Conservation (phyloP, 805 yeast genomes). For the Starmerella cellae region DNA sequence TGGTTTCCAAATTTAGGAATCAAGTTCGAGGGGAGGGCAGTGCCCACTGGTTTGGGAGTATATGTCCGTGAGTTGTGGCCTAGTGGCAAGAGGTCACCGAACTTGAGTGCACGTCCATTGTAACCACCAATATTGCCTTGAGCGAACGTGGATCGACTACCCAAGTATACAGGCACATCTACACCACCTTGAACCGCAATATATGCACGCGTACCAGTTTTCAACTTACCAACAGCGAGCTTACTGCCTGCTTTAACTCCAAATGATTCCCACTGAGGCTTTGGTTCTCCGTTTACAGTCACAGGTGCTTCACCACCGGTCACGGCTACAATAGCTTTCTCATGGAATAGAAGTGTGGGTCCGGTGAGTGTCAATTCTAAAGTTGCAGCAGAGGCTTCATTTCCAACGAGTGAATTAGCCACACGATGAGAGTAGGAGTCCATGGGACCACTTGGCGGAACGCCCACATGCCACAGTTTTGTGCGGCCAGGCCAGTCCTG, state of each 20-base stretch:
- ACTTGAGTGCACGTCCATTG: slow-evolving; percentile 81
- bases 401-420: slow-evolving; percentile 86
- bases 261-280: slow-evolving; percentile 62
- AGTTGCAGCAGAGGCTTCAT: slow-evolving; percentile 69
- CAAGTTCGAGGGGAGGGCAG: slow-evolving; percentile 39
- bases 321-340: slow-evolving; percentile 59
- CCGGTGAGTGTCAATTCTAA: slow-evolving; percentile 81
- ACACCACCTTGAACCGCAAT: slow-evolving; percentile 85
- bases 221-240: slow-evolving; percentile 66
- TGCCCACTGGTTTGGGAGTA: slow-evolving; percentile 26
- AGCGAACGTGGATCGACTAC: slow-evolving; percentile 94
- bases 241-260: slow-evolving; percentile 59
- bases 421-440: slow-evolving; percentile 79
- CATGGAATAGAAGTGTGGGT: slow-evolving; percentile 75
- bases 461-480: slow-evolving; percentile 82
- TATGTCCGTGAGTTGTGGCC: slow-evolving; percentile 29
- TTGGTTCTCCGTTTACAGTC: slow-evolving; percentile 45
- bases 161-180: slow-evolving; percentile 86
- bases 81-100: slow-evolving; percentile 82
- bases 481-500: slow-evolving; percentile 91
- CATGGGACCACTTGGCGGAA: slow-evolving; percentile 98
- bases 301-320: slow-evolving; percentile 76
- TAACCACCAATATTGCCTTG: slow-evolving; percentile 83
- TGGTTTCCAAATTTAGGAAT: slow-evolving; percentile 43
- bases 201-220: slow-evolving; percentile 78